These are phyloP conservation scores for Acanthamoeba divionensis DNA, from an alignment of 208 protist species.

Conservation along the genomic window DNA sequence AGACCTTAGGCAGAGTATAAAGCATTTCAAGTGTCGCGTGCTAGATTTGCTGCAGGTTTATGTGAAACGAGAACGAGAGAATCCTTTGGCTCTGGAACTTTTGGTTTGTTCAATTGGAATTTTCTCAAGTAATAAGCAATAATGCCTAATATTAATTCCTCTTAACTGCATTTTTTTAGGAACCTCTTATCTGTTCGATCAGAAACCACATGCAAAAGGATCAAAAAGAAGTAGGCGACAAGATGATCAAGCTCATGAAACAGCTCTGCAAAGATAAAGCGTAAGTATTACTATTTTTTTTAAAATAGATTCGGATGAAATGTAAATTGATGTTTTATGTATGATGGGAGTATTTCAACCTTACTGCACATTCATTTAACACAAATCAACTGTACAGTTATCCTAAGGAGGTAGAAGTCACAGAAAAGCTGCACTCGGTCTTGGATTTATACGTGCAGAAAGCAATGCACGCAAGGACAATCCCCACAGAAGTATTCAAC, in stretches of 20 bases:
- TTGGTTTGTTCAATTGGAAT: too few relatives aligned
- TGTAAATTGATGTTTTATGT: too few relatives aligned
- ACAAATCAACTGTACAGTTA: neutral
- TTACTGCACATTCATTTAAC: neutral
- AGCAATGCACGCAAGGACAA: conserved; percentile 31
- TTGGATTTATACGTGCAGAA: neutral
- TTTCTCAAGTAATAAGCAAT: too few relatives aligned
- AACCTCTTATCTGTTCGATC: neutral
- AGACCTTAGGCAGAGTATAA: conserved; percentile 14
- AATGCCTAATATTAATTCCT: too few relatives aligned
- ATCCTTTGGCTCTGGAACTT: neutral
- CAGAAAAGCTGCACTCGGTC: conserved; percentile 11
- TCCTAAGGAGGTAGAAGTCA: conserved; percentile 15
- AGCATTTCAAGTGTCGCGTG: conserved; percentile 55
- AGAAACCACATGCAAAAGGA: neutral
- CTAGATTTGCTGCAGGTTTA: conserved; percentile 40
- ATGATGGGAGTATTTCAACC: neutral
- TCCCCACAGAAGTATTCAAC: neutral
- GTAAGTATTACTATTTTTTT: neutral
- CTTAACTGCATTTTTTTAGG: neutral
- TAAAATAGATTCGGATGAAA: neutral
- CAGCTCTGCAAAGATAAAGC: neutral
- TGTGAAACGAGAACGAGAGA: neutral
- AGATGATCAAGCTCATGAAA: neutral
- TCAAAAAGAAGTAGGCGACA: neutral